phyloP scores from a whole-genome alignment of 164 flowering plant genomes.

The Chimonanthus salicifolius region DNA sequence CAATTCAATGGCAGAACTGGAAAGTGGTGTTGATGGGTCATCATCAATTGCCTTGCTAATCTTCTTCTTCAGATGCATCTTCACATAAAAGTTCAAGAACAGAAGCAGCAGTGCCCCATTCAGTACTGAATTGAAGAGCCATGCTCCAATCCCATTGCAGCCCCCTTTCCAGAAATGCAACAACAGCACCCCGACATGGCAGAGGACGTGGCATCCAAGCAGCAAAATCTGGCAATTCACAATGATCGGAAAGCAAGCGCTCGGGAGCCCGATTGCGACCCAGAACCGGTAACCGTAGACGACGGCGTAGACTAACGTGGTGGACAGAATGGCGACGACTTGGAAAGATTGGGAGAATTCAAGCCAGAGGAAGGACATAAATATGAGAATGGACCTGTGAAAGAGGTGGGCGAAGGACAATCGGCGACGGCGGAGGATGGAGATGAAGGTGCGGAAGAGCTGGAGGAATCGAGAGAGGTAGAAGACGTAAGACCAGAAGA shows the following conservation, averaged over 20 bases:
- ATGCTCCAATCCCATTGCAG: slow-evolving; percentile 84
- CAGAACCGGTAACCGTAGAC: slow-evolving; percentile 80
- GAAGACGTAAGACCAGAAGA: slow-evolving; percentile 85
- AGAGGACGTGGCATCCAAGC: slow-evolving; percentile 50
- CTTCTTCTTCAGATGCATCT: slow-evolving; percentile 23
- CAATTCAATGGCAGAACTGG: not conserved
- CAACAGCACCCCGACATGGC: slow-evolving; percentile 63
- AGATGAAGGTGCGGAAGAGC: slow-evolving; percentile 43
- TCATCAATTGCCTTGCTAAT: slow-evolving; percentile 2
- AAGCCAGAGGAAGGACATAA: slow-evolving; percentile 75
- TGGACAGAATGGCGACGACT: slow-evolving; percentile 55
- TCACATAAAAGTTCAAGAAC: slow-evolving; percentile 40
- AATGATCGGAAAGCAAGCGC: slow-evolving; percentile 56
- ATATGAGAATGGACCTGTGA: slow-evolving; percentile 46
- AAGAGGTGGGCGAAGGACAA: slow-evolving; percentile 46
- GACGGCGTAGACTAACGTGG: slow-evolving; percentile 46
- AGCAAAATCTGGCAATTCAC: slow-evolving; percentile 53
- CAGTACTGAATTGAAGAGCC: slow-evolving; percentile 57
- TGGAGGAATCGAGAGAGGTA: slow-evolving; percentile 73
- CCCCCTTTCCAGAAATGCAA: slow-evolving; percentile 74
- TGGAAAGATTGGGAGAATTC: slow-evolving; percentile 93
- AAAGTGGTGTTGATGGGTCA: not conserved
- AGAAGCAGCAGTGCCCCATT: slow-evolving; percentile 37
- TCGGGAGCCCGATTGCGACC: slow-evolving; percentile 57
- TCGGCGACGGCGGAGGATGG: slow-evolving; percentile 41